Base-by-base conservation (phyloP, 805 yeast species). In the Debaryomyces hansenii region DNA sequence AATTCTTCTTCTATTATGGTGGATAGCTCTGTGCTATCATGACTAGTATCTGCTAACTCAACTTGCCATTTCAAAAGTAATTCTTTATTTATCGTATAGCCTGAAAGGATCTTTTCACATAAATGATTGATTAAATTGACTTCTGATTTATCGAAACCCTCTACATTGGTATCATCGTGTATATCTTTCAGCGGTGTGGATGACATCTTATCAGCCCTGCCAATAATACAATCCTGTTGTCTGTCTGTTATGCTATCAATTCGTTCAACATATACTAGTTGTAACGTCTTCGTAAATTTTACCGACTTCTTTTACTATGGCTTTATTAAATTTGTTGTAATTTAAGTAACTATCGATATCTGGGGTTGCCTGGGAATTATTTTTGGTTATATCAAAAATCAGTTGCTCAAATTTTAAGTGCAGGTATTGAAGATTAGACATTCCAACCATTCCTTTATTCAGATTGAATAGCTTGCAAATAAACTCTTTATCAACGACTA, bases 31-130 rank as follows among this genome's bases (percentile, higher is more conserved):
- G 52, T 45, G 2, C 45, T 48, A 46, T 65, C 64, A 6, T 52
- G 42, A 5, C 59, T 42, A 20, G 47, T 47, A 38, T 69, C 72
- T 5, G 54, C 40, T 32, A 70, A 51, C 31, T 71, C 75, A 4
- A 64, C 47, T 50, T 68, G 70, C 76, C 76, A 72, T 47, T 66
- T 63, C 34, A 41, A 35, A 7, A 72, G 55, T n/a, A 62, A 48
- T 7, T 59, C 63, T 27, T 44, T 51, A 45, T 71, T 64, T 47
- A 71, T 47, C 9, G 51, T 48, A 47, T 54, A 58, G 31, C 54
- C 53, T 14, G 63, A 54, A 20, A 66, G 50, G 5, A 59, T 58
- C 4, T 45, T 41, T 18, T 54, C 56, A 50, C 70, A 62, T 5
- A 61, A 34, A 37, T 40, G 46, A 27, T 60, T 45, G n/a, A 66